Evolutionary conservation across 768 basidiomycete genomes (phyloP), one percentile per base, ranked within the genome.

Genomic region (Rubroboletus pulcherrimus): DNA sequence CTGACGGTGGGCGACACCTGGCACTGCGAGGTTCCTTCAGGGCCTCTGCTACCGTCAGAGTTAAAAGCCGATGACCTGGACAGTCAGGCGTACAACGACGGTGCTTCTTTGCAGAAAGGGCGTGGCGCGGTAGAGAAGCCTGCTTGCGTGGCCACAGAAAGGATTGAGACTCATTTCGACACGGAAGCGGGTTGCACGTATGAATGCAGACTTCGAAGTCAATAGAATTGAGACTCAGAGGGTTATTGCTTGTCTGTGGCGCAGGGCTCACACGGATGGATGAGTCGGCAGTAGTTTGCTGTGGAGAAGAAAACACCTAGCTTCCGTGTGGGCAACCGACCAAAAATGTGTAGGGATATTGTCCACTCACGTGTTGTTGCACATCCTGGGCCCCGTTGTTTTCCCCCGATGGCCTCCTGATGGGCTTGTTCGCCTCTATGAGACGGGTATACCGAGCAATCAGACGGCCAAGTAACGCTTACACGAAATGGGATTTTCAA

Each of bases 191-290:
- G 39, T 61, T 67, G 42, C 67, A 69, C 0, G 67, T 66, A 19
- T 67, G 66, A 26, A 66, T 69, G 49, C 66, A 67, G 15, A 69
- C 35, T 53, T 69, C 67, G 15, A 56, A 61, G 21, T 69, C 59
- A 3, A 33, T 29, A 26, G 58, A 7, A 45, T 59, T 54, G 51
- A 39, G 33, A 15, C 3, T n/a, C 15, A 4, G 10, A 3, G 53
- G 12, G 15, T 17, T 37, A 1, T 43, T 54, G 38, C 41, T 55
- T 21, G 19, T 44, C 24, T 54, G 57, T 48, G 57, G 43, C 9
- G 33, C 42, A 6, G 57, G 47, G 52, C 34, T 54, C 52, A 43
- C 43, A 35, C 34, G 30, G 7, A 50, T 44, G 29, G 62, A 43
- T 26, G 40, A 15, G 9, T 30, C 48, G 8, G 44, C 4, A 17